These are phyloP conservation scores for Telopea speciosissima DNA, from an alignment of 177 flowering plant species.

Conservation along the genomic window DNA sequence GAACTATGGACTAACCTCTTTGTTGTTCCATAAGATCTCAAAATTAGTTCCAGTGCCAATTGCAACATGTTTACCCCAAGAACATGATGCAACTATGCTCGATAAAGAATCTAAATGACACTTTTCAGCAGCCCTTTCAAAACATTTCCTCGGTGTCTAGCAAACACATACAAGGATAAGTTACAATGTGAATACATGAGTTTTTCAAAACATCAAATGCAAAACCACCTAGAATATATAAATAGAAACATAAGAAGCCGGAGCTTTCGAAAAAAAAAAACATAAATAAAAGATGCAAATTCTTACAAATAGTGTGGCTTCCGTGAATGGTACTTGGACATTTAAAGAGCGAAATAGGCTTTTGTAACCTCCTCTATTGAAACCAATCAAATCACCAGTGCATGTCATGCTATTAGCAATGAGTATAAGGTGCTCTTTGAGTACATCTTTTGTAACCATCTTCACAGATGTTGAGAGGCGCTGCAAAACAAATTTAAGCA, in stretches of 20 bases:
- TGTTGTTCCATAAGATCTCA: constrained; percentile 65
- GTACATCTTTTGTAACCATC: constrained; percentile 81
- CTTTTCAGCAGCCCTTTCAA: constrained; percentile 91
- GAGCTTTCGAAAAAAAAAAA: too few species aligned
- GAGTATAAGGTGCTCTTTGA: constrained; percentile 77
- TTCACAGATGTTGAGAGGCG: constrained; percentile 72
- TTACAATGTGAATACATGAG: not conserved
- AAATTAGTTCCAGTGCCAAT: constrained; percentile 86
- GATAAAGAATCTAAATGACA: constrained; percentile 64
- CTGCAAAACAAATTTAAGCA: constrained; percentile 37
- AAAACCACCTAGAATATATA: not conserved
- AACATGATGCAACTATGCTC: constrained; percentile 84
- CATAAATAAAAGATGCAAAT: not conserved
- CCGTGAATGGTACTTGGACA: constrained; percentile 86
- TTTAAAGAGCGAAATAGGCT: constrained; percentile 57
- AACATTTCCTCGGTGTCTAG: constrained; percentile 82
- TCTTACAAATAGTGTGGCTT: constrained; percentile 87
- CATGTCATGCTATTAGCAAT: constrained; percentile 87
- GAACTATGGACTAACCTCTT: constrained; percentile 39
- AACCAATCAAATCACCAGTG: constrained; percentile 76
- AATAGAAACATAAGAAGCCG: not conserved
- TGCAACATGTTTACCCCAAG: constrained; percentile 92
- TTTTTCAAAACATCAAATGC: not conserved
- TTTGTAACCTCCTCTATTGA: constrained; percentile 77
- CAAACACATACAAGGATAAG: constrained; percentile 1